Conservation (phyloP, 306 rosid species). For the Luffa aegyptiaca region DNA sequence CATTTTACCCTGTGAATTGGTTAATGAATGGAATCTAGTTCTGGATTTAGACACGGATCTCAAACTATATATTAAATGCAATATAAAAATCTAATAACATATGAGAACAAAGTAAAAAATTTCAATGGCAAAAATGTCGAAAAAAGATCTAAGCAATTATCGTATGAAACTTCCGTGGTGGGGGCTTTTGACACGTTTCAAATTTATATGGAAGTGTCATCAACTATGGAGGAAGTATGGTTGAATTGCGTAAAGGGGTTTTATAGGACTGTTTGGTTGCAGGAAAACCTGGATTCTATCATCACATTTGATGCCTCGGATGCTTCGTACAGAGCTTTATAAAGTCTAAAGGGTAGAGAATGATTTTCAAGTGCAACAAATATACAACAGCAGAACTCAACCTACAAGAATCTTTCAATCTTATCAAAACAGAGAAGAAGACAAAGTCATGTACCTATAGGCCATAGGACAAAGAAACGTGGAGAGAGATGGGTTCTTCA, state of each 20-base stretch:
- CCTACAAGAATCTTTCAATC: background rate
- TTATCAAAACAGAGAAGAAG: slow-evolving; percentile 1
- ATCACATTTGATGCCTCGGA: background rate
- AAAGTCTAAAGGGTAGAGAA: background rate
- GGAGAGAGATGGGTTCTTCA: background rate
- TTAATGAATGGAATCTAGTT: background rate
- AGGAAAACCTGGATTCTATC: background rate
- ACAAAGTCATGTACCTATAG: background rate
- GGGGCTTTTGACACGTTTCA: background rate
- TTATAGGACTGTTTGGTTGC: background rate
- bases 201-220: background rate
- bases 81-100: no score
- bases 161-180: background rate
- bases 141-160: no score
- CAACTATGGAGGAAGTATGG: background rate
- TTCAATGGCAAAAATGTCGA: background rate
- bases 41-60: background rate
- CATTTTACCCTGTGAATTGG: background rate
- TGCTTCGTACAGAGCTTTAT: background rate
- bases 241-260: background rate
- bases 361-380: background rate
- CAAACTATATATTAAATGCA: background rate
- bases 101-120: background rate
- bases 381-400: background rate
- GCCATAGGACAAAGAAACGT: background rate